Evolutionary conservation across 1,284 basidiomycete species (phyloP).

Genomic region (Heterobasidion occidentale): DNA sequence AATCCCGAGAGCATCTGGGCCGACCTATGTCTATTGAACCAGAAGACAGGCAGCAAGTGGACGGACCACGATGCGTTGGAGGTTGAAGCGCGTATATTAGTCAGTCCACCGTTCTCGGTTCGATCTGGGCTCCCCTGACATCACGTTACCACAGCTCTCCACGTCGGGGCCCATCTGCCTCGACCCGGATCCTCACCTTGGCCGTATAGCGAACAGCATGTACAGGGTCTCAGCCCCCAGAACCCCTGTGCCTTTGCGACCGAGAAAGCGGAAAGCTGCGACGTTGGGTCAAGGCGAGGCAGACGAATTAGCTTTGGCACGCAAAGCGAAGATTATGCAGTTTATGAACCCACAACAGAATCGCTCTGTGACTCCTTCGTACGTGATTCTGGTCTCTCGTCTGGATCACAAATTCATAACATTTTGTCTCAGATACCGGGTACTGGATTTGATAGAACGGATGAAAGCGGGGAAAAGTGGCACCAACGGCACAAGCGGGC

Average conservation of each 20-base stretch:
- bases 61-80: slow-evolving; percentile 64
- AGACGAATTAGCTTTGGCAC: slow-evolving; percentile 62
- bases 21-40: slow-evolving; percentile 63
- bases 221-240: slow-evolving; percentile 61
- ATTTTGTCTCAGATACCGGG: not conserved
- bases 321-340: slow-evolving; percentile 63
- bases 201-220: slow-evolving; percentile 64
- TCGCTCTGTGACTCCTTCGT: slow-evolving; percentile 39
- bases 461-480: not conserved
- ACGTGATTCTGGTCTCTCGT: slow-evolving; percentile 9
- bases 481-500: not conserved
- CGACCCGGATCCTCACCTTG: slow-evolving; percentile 65
- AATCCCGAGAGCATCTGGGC: slow-evolving; percentile 69
- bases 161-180: slow-evolving; percentile 68
- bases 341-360: slow-evolving; percentile 63
- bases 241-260: slow-evolving; percentile 48
- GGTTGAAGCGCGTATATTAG: slow-evolving; percentile 63
- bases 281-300: slow-evolving; percentile 54
- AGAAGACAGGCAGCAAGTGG: slow-evolving; percentile 47
- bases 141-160: slow-evolving; percentile 41
- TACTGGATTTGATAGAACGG: not conserved
- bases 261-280: slow-evolving; percentile 59
- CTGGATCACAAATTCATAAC: slow-evolving; percentile 1
- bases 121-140: not conserved
- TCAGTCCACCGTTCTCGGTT: slow-evolving; percentile 26